Base-by-base conservation (phyloP, 2,329 filamentous ascomycete genomes). In the Penicillium sp. region DNA sequence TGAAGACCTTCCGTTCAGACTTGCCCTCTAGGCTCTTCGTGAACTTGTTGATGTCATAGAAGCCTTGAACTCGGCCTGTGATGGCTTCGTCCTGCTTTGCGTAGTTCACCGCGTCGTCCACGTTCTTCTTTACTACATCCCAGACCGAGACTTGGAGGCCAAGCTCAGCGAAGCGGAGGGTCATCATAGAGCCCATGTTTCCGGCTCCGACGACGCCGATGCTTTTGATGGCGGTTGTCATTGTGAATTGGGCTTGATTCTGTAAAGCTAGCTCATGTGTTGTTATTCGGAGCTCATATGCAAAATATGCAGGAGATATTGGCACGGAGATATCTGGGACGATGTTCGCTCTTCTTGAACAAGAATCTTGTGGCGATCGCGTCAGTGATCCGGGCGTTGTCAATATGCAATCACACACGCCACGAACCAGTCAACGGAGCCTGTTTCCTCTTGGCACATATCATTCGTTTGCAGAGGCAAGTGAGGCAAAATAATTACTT, bases 101-200 rank as follows among this genome's bases (percentile, higher is more conserved):
- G 50, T 60, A 62, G 3, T 60, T 40, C 21, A 68, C 59, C 15
- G 72, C 59, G 38, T 68, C 62, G 29, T 74, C 69, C 4, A 76
- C 60, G 44, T 75, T 76, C 1, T 61, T 44, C 8, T 59, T 63
- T 2, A 64, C 62, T 15, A 70, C 65, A 50, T 76, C 72, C 71
- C 72, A 76, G 3, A 75, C 60, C 1, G 73, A 75, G 8, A 75
- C 71, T 39, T 74, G 64, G 13, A 73, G 64, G 0, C 72, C 72
- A 4, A 73, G 55, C 39, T 75, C 73, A 0, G 71, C 68, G 37
- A 76, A 75, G 18, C 72, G 72, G 55, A 74, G 70, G 51, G 70
- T 64, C 73, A 76, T 75, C 70, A 74, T 75, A 29, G 73, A 74
- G 45, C 73, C 73, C 72, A 76, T 75, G 52, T 70, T 75, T 16